A percentile compares a stretch with the other conserved stretches of the same genome.
Evolutionary conservation across 2,329 filamentous ascomycete species (phyloP).

Genomic region (Calonectria montana): DNA sequence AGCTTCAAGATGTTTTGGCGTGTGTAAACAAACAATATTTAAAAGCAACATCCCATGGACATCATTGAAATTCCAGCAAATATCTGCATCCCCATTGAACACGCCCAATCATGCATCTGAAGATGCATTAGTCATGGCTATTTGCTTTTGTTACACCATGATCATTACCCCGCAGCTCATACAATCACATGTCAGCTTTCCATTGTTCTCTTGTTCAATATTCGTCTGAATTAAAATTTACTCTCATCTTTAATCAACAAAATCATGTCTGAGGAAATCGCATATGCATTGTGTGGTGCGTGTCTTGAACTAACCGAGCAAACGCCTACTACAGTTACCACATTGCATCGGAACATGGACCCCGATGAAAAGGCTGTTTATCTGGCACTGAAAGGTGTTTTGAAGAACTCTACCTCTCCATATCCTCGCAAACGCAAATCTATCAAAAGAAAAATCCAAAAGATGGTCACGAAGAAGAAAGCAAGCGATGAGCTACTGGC

Average conservation of each 20-base stretch:
- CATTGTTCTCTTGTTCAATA: not conserved
- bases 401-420: not conserved
- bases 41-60: too few species aligned
- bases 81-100: too few species aligned
- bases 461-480: not conserved
- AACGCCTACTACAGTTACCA: not conserved
- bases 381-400: not conserved
- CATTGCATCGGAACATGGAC: too few species aligned
- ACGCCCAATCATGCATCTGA: not conserved
- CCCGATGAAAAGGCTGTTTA: not conserved
- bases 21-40: too few species aligned
- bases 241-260: too few species aligned
- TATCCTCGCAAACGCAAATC: not conserved
- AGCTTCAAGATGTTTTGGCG: too few species aligned
- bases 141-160: not conserved
- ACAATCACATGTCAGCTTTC: not conserved
- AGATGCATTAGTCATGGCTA: not conserved
- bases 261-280: not conserved
- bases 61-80: too few species aligned
- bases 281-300: not conserved
- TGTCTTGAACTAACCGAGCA: not conserved
- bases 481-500: not conserved
- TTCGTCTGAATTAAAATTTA: too few species aligned
- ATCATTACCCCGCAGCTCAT: not conserved
- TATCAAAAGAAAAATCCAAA: not conserved